phyloP scores from a whole-genome alignment of 2,329 filamentous ascomycete genomes.

The Didymosphaeria variabile region DNA sequence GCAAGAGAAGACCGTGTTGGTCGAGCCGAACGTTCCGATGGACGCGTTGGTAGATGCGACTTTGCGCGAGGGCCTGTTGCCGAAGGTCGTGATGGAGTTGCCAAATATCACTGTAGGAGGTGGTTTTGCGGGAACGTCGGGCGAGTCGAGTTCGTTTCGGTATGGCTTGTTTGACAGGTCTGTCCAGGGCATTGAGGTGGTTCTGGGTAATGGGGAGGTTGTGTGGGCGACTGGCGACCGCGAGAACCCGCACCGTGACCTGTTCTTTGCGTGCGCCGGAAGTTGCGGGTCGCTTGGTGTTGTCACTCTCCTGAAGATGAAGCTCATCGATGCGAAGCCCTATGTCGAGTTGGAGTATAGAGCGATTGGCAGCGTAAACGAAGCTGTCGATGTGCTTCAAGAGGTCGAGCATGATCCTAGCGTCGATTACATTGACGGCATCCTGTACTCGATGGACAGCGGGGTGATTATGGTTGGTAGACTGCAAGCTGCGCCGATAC shows the following conservation, averaged over 20 bases:
- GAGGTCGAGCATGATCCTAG: constrained; percentile 52
- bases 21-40: constrained; percentile 77
- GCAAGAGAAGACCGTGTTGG: constrained; percentile 57
- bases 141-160: constrained; percentile 72
- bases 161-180: constrained; percentile 73
- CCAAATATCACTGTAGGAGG: constrained; percentile 75
- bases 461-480: constrained; percentile 70
- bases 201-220: constrained; percentile 67
- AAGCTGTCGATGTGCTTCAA: constrained; percentile 60
- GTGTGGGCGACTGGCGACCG: constrained; percentile 55
- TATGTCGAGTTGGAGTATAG: constrained; percentile 72
- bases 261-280: constrained; percentile 68
- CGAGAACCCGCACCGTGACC: constrained; percentile 57
- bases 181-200: constrained; percentile 69
- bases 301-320: constrained; percentile 68
- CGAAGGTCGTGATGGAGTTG: constrained; percentile 75
- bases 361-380: constrained; percentile 60
- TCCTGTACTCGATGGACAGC: constrained; percentile 65
- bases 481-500: constrained; percentile 60
- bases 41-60: constrained; percentile 69
- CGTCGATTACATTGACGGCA: constrained; percentile 75
- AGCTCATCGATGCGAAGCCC: constrained; percentile 61
- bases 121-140: constrained; percentile 71
- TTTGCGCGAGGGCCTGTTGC: constrained; percentile 64
- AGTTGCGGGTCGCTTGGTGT: constrained; percentile 69